These are phyloP conservation scores for Wickerhamiella galacta DNA, from an alignment of 805 yeast genomes.

Conservation along the genomic window DNA sequence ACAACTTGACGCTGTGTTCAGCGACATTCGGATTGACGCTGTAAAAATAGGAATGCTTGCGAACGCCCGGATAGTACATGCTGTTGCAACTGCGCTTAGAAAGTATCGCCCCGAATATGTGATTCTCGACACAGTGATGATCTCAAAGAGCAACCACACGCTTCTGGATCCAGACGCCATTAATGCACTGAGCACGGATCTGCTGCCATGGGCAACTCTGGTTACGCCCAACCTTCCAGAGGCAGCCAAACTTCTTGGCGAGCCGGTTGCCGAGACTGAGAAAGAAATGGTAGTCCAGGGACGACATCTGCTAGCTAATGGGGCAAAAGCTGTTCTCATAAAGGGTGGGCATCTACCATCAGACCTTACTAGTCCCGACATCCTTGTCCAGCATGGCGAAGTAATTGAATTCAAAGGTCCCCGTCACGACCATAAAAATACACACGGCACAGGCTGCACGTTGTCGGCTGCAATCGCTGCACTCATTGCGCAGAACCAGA, in stretches of 20 bases:
- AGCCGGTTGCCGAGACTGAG: no score
- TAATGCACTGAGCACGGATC: no score
- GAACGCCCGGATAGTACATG: conserved; percentile 35
- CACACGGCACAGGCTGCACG: conserved; percentile 90
- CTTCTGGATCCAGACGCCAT: no score
- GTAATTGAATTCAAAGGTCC: no score
- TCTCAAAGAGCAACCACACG: conserved; percentile 58
- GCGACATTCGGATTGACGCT: conserved; percentile 46
- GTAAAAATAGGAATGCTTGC: conserved; percentile 67
- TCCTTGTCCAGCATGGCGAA: conserved; percentile 36
- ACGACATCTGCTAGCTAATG: conserved; percentile 15
- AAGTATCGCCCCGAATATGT: conserved; percentile 24
- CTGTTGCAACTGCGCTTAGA: conserved; percentile 25
- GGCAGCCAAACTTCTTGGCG: conserved; percentile 26
- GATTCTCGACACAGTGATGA: conserved; percentile 69
- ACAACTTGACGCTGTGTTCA: conserved; percentile 37
- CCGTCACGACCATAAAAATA: conserved; percentile 29
- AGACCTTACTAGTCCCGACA: conserved; percentile 22
- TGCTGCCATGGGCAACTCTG: conserved; percentile 39
- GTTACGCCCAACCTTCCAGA: conserved; percentile 67
- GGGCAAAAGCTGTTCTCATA: conserved; percentile 29
- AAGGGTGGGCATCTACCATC: conserved; percentile 65
- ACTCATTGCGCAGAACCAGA: conserved; percentile 41
- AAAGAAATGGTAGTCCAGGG: conserved; percentile 10
- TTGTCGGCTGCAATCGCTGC: conserved; percentile 68